Base-by-base conservation (phyloP, 169 alveolate genomes). In the Neospora caninum region DNA sequence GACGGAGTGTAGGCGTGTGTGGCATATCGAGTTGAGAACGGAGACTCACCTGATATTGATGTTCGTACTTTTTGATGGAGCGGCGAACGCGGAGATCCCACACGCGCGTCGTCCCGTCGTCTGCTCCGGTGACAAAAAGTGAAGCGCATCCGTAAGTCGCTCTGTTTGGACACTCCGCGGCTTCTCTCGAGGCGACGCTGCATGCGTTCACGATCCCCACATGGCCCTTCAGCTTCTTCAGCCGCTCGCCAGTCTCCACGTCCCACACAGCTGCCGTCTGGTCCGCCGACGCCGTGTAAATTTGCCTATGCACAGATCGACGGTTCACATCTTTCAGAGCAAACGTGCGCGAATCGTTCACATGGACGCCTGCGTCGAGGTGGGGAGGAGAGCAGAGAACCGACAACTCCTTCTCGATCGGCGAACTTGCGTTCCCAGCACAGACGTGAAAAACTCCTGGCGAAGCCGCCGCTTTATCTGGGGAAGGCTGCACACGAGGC, bases 281-380 rank as follows among this genome's bases (percentile, higher is more conserved):
- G 95, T 97, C 98, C 13, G 98, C 98, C 41, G 98, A 97, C 82
- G 97, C 97, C 82, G 98, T 95, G 91, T 96, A 97, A 58, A 97
- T 82, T 88, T 88, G 94, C 69, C 94, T 96, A n/a, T n/a, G n/a
- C n/a, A n/a, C n/a, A n/a, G n/a, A n/a, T n/a, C n/a, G n/a, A n/a
- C n/a, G n/a, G n/a, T n/a, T n/a, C n/a, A n/a, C n/a, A n/a, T n/a
- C n/a, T n/a, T n/a, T n/a, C n/a, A n/a, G n/a, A n/a, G n/a, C n/a
- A n/a, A n/a, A n/a, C n/a, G n/a, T n/a, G n/a, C n/a, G n/a, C 58
- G 58, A 49, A 49, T 49, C 58, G 58, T 4, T n/a, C n/a, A n/a
- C n/a, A n/a, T n/a, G n/a, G n/a, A n/a, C n/a, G n/a, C n/a, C n/a
- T 13, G 13, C 13, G 58, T 13, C 4, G 58, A 4, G 58, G 13